Base-by-base conservation (phyloP, 2,329 filamentous ascomycete genomes). In the Huntiella moniliformis region DNA sequence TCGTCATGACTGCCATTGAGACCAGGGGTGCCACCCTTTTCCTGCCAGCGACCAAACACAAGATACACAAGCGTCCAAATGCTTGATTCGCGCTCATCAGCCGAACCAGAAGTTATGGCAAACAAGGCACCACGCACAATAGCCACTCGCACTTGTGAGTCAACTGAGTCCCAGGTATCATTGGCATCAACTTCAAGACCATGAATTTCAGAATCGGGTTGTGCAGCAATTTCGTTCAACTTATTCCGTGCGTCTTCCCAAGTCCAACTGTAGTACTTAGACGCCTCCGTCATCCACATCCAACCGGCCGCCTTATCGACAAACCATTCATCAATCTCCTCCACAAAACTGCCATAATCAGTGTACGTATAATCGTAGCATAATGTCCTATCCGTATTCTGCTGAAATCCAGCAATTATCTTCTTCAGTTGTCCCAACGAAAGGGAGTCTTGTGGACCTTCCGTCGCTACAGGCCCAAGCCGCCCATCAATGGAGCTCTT, bases 241-340 rank as follows among this genome's bases (percentile, higher is more conserved):
- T 37, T 38, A 15, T 38, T 38, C 16, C 33, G 38, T 1, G 73
- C 70, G 16, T 70, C 66, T 54, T 71, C 63, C 83, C 83, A 94
- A 56, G 79, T 73, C 57, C 75, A 73, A 52, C 86, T 74, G 56
- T 93, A 96, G 2, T 79, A 77, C 34, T 75, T 69, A 56, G 83
- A 82, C 15, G 82, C 79, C 45, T 78, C 74, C 45, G 82, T 72
- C 42, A 95, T 67, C 55, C 87, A 79, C 40, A 79, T 71, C 63
- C 83, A 82, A 58, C 96, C 87, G 61, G 82, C 82, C 51, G 85
- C 78, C 54, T 82, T 81, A 62, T 96, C 95, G 45, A 80, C 77
- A 61, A 98, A 98, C 91, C 91, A 98, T 63, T 98, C 91, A 58
- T 96, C 85, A 41, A 98, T 70, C 65, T 98, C 91, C 52, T 91